phyloP scores from a whole-genome alignment of 768 basidiomycete species.

The Paxillus rubicundulus region DNA sequence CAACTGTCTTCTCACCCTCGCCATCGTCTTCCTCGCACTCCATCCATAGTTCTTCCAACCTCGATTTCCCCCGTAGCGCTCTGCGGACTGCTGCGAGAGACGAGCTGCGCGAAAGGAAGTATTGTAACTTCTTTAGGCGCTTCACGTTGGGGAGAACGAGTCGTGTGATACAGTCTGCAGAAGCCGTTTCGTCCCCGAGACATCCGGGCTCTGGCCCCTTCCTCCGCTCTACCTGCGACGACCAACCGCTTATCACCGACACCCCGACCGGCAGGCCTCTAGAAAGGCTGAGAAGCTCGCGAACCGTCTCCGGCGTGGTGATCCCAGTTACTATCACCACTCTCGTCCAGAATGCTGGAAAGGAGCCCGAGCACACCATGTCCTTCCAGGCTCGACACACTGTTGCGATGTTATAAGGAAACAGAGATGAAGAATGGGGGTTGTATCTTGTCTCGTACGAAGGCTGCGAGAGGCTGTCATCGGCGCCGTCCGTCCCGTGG shows the following conservation, averaged over 20 bases:
- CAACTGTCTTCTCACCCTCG: not conserved
- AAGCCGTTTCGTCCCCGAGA: not conserved
- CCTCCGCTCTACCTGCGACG: not conserved
- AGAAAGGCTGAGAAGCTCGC: not conserved
- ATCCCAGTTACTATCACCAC: not conserved
- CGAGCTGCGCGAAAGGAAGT: conserved; percentile 3
- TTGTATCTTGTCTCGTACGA: not conserved
- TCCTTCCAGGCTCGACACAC: not conserved
- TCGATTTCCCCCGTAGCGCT: not conserved
- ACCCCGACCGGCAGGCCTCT: not conserved
- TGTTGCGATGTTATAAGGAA: conserved; percentile 3
- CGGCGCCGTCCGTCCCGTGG: not conserved
- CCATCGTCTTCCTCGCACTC: conserved; percentile 3
- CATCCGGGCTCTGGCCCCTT: not conserved
- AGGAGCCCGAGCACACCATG: conserved; percentile 1
- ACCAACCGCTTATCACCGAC: not conserved
- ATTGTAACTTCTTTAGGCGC: not conserved
- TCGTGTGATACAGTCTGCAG: not conserved
- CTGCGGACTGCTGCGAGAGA: not conserved
- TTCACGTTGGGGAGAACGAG: not conserved
- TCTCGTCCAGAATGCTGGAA: conserved; percentile 2
- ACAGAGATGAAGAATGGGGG: conserved; percentile 1
- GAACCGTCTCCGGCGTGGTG: not conserved
- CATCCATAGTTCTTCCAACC: not conserved
- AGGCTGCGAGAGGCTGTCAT: not conserved